Evolutionary conservation across 768 basidiomycete species (phyloP).

Genomic region (Omphalotus guepiniiformis): DNA sequence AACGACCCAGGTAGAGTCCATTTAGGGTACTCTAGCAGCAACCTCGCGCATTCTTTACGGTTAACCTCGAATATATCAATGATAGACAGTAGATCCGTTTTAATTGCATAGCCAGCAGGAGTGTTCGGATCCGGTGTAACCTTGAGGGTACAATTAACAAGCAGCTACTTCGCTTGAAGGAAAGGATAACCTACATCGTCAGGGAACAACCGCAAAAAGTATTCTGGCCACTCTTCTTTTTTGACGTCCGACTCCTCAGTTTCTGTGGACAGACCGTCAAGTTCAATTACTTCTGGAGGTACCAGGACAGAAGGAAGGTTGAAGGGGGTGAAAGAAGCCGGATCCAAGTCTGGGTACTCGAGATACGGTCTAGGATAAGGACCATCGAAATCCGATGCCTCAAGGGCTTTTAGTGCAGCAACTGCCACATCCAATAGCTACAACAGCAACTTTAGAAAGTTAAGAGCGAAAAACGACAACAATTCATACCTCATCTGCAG

Average conservation of each 20-base stretch:
- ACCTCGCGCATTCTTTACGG: constrained; percentile 87
- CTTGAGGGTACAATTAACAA: constrained; percentile 33
- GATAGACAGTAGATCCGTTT: constrained; percentile 68
- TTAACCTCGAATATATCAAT: constrained; percentile 93
- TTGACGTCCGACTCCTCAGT: constrained; percentile 68
- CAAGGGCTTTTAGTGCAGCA: constrained; percentile 55
- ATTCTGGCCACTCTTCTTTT: constrained; percentile 82
- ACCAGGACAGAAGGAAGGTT: constrained; percentile 77
- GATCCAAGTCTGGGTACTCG: constrained; percentile 40
- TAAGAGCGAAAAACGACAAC: not conserved
- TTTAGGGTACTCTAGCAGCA: constrained; percentile 81
- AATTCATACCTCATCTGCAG: constrained; percentile 55
- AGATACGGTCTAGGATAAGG: constrained; percentile 65
- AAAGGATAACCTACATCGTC: constrained; percentile 35
- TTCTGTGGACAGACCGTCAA: constrained; percentile 66
- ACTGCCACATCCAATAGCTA: constrained; percentile 73
- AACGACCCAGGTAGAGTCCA: constrained; percentile 85
- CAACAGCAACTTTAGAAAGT: not conserved
- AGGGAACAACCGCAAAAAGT: constrained; percentile 64
- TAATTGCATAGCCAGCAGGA: constrained; percentile 75
- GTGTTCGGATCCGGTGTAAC: constrained; percentile 72
- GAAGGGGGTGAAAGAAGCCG: constrained; percentile 43
- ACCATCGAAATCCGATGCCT: constrained; percentile 57
- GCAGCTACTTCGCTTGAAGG: not conserved
- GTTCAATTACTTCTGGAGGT: constrained; percentile 82